Evolutionary conservation across 495 filamentous ascomycete genomes (phyloP).

Genomic region (Penicillium herquei): DNA sequence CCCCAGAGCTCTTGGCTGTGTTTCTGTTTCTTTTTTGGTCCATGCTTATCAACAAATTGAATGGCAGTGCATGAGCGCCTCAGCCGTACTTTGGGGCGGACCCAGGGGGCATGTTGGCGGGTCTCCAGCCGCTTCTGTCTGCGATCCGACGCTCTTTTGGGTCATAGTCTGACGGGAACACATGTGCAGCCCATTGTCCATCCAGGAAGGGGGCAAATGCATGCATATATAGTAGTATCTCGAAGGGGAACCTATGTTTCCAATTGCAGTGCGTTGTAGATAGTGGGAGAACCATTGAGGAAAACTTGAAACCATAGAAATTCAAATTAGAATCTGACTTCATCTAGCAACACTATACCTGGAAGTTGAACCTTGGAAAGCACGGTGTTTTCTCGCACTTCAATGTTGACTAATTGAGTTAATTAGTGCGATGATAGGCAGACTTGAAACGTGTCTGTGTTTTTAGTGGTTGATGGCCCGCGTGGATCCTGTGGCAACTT

Average conservation of each 20-base stretch:
- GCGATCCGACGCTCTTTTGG: not conserved
- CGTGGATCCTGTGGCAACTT: too few species aligned
- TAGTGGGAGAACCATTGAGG: not conserved
- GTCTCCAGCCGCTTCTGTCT: not conserved
- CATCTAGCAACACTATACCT: not conserved
- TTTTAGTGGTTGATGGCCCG: slow-evolving; percentile 2
- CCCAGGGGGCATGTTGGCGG: not conserved
- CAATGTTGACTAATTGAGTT: not conserved
- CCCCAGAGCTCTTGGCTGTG: not conserved
- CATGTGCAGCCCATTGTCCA: not conserved
- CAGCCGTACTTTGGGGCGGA: not conserved
- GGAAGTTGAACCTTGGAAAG: not conserved
- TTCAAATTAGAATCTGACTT: not conserved
- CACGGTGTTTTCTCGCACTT: not conserved
- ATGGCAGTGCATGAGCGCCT: not conserved
- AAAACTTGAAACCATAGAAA: not conserved
- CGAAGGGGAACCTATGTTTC: not conserved
- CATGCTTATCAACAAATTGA: not conserved
- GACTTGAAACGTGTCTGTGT: not conserved
- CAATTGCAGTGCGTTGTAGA: not conserved
- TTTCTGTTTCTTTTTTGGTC: not conserved
- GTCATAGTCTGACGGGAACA: too few species aligned
- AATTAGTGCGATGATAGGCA: not conserved
- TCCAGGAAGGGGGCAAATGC: not conserved
- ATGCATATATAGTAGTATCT: not conserved